Percentiles rank a stretch among this genome's conserved stretches.
Evolutionary conservation across 2,329 filamentous ascomycete genomes (phyloP).

Genomic region (Exophiala sp.): DNA sequence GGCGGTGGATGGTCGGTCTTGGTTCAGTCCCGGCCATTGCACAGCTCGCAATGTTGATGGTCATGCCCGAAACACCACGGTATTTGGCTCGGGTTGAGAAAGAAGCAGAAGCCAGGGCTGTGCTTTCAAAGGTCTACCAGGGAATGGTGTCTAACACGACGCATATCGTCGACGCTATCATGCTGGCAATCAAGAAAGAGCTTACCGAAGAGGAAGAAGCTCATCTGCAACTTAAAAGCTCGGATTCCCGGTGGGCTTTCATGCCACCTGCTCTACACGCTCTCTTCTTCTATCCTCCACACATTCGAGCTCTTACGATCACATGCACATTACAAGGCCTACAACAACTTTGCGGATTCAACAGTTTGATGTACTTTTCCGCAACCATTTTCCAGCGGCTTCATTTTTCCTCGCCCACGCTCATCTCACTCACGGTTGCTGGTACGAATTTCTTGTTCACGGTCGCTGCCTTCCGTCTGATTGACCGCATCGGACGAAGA

Average conservation of each 20-base stretch:
- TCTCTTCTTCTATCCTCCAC: slow-evolving; percentile 27
- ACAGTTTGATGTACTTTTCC: slow-evolving; percentile 88
- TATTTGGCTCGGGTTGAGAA: slow-evolving; percentile 71
- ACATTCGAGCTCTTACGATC: slow-evolving; percentile 64
- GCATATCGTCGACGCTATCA: slow-evolving; percentile 52
- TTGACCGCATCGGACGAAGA: slow-evolving; percentile 73
- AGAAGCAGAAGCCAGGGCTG: slow-evolving; percentile 54
- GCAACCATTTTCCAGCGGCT: slow-evolving; percentile 74
- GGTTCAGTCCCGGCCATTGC: slow-evolving; percentile 69
- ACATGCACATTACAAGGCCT: slow-evolving; percentile 80
- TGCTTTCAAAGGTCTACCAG: slow-evolving; percentile 62
- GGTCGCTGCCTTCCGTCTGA: slow-evolving; percentile 64
- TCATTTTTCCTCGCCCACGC: slow-evolving; percentile 69
- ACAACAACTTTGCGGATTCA: slow-evolving; percentile 86
- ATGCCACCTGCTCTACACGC: slow-evolving; percentile 36
- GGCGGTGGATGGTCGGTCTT: slow-evolving; percentile 88
- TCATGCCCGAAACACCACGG: slow-evolving; percentile 82
- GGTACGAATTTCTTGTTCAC: slow-evolving; percentile 79
- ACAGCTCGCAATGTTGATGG: slow-evolving; percentile 61
- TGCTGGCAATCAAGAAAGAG: slow-evolving; percentile 67
- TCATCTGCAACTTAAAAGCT: slow-evolving; percentile 16
- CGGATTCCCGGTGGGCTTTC: slow-evolving; percentile 6
- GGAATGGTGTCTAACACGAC: slow-evolving; percentile 33
- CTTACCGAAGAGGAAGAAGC: slow-evolving; percentile 62
- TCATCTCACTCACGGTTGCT: slow-evolving; percentile 73